A percentile compares a stretch with the other conserved stretches of the same genome.
These are phyloP conservation scores for Aurinia saxatilis DNA, from an alignment of 345 rosid genomes.

Conservation along the genomic window DNA sequence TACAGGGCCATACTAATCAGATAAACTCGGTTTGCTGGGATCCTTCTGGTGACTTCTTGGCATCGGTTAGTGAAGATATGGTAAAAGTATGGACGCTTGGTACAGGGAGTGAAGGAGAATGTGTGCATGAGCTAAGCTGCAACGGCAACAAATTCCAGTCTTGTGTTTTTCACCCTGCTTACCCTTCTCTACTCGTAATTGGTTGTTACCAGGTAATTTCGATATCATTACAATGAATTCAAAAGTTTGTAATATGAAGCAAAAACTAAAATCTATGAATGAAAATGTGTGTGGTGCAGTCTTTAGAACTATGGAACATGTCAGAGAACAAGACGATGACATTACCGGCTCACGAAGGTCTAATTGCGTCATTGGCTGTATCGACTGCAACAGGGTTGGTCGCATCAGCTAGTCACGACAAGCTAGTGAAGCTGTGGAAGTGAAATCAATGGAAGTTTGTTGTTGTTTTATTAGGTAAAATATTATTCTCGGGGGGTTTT, in stretches of 20 bases:
- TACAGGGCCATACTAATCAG: constrained; percentile 70
- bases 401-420: constrained; percentile 96
- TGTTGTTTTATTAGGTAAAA: constrained; percentile 20
- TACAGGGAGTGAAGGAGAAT: constrained; percentile 83
- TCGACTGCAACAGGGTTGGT: constrained; percentile 69
- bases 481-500: background rate
- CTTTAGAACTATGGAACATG: constrained; percentile 94
- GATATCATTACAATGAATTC: background rate
- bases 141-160: constrained; percentile 84
- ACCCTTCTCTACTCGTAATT: constrained; percentile 66
- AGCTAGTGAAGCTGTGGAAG: constrained; percentile 87
- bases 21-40: constrained; percentile 92
- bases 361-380: constrained; percentile 67
- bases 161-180: constrained; percentile 82
- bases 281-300: constrained; percentile 39
- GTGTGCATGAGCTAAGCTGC: constrained; percentile 80
- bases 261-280: too few species aligned
- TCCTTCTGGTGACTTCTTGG: constrained; percentile 73
- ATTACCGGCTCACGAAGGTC: constrained; percentile 70
- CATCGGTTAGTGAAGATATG: constrained; percentile 89
- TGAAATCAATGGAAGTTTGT: constrained; percentile 20
- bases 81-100: constrained; percentile 90
- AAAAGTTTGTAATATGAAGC: background rate
- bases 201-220: constrained; percentile 87
- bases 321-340: constrained; percentile 74